Evolutionary conservation across 768 basidiomycete genomes (phyloP).

Genomic region (Psilocybe cubensis): DNA sequence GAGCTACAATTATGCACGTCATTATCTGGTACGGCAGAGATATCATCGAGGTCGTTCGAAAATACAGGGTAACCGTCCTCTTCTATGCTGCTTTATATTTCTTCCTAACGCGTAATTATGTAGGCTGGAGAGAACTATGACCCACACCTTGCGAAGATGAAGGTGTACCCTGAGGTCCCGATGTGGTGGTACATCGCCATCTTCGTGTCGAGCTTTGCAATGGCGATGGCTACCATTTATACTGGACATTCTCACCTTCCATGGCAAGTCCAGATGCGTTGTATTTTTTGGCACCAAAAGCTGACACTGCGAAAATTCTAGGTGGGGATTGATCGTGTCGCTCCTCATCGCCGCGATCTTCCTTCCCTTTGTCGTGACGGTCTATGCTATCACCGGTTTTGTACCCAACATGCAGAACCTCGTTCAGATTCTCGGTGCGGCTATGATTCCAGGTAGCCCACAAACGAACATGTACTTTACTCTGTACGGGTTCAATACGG

Average conservation of each 20-base stretch:
- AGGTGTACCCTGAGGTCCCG: conserved; percentile 44
- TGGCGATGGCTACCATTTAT: conserved; percentile 59
- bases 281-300: background rate
- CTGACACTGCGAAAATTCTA: conserved; percentile 1
- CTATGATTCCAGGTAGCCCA: conserved; percentile 49
- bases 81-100: background rate
- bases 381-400: conserved; percentile 54
- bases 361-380: conserved; percentile 55
- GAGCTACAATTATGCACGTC: conserved; percentile 56
- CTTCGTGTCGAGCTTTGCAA: conserved; percentile 46
- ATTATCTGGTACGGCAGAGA: conserved; percentile 58
- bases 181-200: conserved; percentile 55
- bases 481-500: conserved; percentile 48
- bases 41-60: conserved; percentile 42
- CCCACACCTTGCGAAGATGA: conserved; percentile 62
- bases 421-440: conserved; percentile 52
- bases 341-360: conserved; percentile 53
- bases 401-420: conserved; percentile 39
- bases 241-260: conserved; percentile 56
- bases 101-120: background rate
- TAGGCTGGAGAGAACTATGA: conserved; percentile 44
- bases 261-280: conserved; percentile 46
- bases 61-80: conserved; percentile 37
- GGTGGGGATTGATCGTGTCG: conserved; percentile 58
- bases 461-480: conserved; percentile 56